Conservation (phyloP, 441 rosid species). For the Croton setiger region DNA sequence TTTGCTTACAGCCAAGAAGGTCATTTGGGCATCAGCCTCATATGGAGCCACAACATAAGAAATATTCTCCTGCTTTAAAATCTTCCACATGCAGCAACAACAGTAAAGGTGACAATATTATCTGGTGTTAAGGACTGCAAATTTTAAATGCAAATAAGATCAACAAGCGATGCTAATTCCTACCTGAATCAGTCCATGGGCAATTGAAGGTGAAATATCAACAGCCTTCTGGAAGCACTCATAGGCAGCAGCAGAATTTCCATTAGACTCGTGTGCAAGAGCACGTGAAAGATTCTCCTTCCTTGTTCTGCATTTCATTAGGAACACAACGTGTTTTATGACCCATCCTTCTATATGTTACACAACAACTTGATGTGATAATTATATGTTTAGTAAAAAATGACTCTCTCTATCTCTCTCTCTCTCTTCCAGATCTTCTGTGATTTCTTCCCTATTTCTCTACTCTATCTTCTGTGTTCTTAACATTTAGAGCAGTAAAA, state of each 20-base stretch:
- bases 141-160: not conserved
- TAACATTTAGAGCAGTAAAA: not conserved
- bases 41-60: constrained; percentile 88
- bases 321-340: constrained; percentile 4
- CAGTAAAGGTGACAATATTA: constrained; percentile 21
- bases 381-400: too few species aligned
- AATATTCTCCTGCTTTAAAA: constrained; percentile 70
- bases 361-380: not conserved
- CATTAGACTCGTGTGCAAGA: constrained; percentile 75
- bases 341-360: not conserved
- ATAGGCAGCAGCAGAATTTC: constrained; percentile 79
- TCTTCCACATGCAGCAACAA: constrained; percentile 45
- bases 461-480: too few species aligned
- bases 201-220: constrained; percentile 89
- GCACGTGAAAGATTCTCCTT: constrained; percentile 91
- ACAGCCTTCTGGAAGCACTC: constrained; percentile 95
- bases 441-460: too few species aligned
- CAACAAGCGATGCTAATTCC: constrained; percentile 5
- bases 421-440: too few species aligned
- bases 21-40: constrained; percentile 98
- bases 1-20: constrained; percentile 71
- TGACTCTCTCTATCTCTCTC: too few species aligned
- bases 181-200: constrained; percentile 83
- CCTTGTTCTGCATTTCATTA: constrained; percentile 50
- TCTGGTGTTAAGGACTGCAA: constrained; percentile 7